Evolutionary conservation across 805 yeast species (phyloP).

Genomic region (Kodamaea fukazawae): DNA sequence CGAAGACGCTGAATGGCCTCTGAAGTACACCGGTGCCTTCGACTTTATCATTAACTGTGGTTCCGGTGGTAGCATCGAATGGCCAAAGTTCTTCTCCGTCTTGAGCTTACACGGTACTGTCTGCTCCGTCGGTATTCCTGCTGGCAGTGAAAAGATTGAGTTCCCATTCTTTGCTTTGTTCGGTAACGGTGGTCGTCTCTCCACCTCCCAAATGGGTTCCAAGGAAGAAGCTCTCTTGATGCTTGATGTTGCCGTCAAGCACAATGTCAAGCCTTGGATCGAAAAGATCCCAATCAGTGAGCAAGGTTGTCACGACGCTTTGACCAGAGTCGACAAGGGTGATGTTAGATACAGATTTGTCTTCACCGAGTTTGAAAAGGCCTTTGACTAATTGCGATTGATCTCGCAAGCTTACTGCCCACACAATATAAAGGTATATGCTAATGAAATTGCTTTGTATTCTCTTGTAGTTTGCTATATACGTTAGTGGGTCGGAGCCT

Average conservation of each 20-base stretch:
- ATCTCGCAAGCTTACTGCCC: too few relatives aligned
- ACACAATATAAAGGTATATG: too few relatives aligned
- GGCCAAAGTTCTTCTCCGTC: constrained; percentile 19
- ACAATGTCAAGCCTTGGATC: constrained; percentile 32
- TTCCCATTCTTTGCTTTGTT: constrained; percentile 23
- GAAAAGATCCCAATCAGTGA: constrained; percentile 36
- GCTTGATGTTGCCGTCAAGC: constrained; percentile 37
- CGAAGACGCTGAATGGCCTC: constrained; percentile 33
- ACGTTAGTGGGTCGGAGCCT: too few relatives aligned
- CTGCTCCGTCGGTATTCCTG: constrained; percentile 29
- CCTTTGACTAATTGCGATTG: constrained; percentile 20
- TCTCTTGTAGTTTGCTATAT: too few relatives aligned
- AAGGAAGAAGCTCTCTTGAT: constrained; percentile 34
- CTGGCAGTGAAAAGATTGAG: constrained; percentile 18
- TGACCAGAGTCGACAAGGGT: constrained; percentile 30
- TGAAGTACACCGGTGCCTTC: constrained; percentile 23
- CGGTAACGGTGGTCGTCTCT: constrained; percentile 23
- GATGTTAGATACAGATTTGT: constrained; percentile 52
- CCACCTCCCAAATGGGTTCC: constrained; percentile 33
- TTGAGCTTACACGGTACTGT: constrained; percentile 23
- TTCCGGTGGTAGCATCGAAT: constrained; percentile 24
- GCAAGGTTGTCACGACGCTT: constrained; percentile 29
- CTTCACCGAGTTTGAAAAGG: constrained; percentile 52
- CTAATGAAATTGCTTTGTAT: too few relatives aligned
- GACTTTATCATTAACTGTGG: constrained; percentile 53